Evolutionary conservation across 2,329 filamentous ascomycete species (phyloP).

Genomic region (Cadophora gregata): DNA sequence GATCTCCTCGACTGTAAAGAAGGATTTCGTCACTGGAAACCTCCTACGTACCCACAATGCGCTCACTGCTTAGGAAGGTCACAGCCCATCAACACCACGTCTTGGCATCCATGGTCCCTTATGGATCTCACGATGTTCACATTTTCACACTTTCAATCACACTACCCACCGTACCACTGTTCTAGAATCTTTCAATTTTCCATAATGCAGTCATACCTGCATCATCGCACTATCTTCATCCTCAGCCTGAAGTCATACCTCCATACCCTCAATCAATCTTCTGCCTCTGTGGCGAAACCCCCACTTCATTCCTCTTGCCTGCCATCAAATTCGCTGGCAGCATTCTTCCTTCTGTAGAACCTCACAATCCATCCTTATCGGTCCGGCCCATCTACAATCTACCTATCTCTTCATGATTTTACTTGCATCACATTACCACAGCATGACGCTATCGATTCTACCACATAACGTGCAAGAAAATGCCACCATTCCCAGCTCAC

Average conservation of each 20-base stretch:
- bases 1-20: neutral
- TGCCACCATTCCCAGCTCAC: neutral
- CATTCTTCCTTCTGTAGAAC: neutral
- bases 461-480: neutral
- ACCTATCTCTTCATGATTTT: neutral
- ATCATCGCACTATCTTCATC: neutral
- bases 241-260: neutral
- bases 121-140: neutral
- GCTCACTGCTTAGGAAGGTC: too few species aligned
- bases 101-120: neutral
- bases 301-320: neutral
- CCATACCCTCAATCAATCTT: neutral
- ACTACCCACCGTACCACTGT: neutral
- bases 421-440: neutral
- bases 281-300: neutral
- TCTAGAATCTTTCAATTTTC: neutral
- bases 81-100: slow-evolving; percentile 1
- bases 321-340: too few species aligned
- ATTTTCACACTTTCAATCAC: neutral
- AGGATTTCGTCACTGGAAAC: too few species aligned
- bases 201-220: neutral
- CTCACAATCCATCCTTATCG: slow-evolving; percentile 6
- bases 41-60: too few species aligned
- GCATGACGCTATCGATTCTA: neutral
- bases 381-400: neutral